Conservation (phyloP, 2,329 filamentous ascomycete genomes). For the Juglanconis sp. region DNA sequence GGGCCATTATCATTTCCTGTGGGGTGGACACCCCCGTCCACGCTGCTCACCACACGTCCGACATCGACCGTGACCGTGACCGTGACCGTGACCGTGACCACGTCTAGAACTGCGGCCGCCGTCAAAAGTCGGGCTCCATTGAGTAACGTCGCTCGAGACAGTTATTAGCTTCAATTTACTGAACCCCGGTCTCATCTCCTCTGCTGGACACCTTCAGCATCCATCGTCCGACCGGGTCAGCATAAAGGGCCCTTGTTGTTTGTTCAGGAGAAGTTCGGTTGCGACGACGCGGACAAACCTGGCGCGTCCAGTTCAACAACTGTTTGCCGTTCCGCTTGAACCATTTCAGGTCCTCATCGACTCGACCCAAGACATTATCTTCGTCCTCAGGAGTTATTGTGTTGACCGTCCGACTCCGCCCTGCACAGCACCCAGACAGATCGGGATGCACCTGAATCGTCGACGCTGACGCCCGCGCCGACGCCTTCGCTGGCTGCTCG, state of each 20-base stretch:
- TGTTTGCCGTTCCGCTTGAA: slow-evolving; percentile 3
- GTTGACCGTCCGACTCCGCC: neutral
- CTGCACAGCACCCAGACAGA: neutral
- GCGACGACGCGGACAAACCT: slow-evolving; percentile 4
- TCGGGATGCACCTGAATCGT: slow-evolving; percentile 16
- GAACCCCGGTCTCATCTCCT: slow-evolving; percentile 1
- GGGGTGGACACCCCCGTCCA: no score
- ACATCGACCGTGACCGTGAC: neutral
- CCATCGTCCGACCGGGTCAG: neutral
- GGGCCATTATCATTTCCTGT: neutral
- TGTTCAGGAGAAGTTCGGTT: slow-evolving; percentile 8
- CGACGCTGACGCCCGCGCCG: slow-evolving; percentile 15
- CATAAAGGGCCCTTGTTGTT: slow-evolving; percentile 5
- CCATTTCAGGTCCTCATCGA: neutral
- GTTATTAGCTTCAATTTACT: slow-evolving; percentile 7
- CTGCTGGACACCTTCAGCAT: slow-evolving; percentile 1
- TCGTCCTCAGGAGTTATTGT: neutral
- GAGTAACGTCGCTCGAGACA: slow-evolving; percentile 17
- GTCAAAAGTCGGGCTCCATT: slow-evolving; percentile 4
- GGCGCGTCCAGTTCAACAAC: slow-evolving; percentile 5
- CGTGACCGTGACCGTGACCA: neutral
- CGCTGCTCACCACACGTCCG: no score
- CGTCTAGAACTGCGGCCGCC: neutral
- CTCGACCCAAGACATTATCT: neutral
- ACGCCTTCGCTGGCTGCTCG: slow-evolving; percentile 14